Evolutionary conservation across 352 stramenopile species (phyloP), one percentile per base, ranked within the genome.

Genomic region (Phytophthora chlamydospora): DNA sequence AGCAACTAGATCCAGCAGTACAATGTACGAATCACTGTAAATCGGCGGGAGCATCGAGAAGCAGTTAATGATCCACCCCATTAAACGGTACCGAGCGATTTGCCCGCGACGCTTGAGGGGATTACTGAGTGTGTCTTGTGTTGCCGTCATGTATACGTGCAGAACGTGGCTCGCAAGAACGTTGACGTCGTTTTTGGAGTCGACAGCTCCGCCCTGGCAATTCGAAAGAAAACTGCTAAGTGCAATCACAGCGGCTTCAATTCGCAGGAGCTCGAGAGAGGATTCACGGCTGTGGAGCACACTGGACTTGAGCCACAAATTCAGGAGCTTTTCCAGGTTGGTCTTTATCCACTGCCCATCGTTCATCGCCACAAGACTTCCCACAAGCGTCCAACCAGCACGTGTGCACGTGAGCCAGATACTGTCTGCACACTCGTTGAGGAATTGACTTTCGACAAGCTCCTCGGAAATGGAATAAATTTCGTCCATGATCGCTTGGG

Each of bases 331-430:
- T 29, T 84, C 80, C 33, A 87, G 46, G 47, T 78, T 87, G 9
- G 58, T 34, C 19, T 82, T 75, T 3, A 80, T 61, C 83, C 84
- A 95, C 32, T 83, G 74, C 4, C 85, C 63, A 48, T 88, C 76
- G 45, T 88, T 78, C 39, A 94, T 74, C 0, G 80, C 67, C 3
- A 91, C 75, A 10, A 96, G 56, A 56, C 80, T 91, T 27, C 84
- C 73, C 7, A 93, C 58, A n/a, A 96, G 41, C 5, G 73, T 88
- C 88, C 88, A 96, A 13, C 88, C 88, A 45, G 83, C 88, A 13
- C 88, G 85, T 6, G 88, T 96, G 52, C 85, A 96, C 10, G 88
- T 96, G 32, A 96, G 66, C 88, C 88, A 96, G 31, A 95, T 81
- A 50, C 85, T 93, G 58, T 96, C 88, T 3, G 73, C 67, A 54